These are phyloP conservation scores for Arthromyces matolae DNA, from an alignment of 768 basidiomycete genomes.

Conservation along the genomic window DNA sequence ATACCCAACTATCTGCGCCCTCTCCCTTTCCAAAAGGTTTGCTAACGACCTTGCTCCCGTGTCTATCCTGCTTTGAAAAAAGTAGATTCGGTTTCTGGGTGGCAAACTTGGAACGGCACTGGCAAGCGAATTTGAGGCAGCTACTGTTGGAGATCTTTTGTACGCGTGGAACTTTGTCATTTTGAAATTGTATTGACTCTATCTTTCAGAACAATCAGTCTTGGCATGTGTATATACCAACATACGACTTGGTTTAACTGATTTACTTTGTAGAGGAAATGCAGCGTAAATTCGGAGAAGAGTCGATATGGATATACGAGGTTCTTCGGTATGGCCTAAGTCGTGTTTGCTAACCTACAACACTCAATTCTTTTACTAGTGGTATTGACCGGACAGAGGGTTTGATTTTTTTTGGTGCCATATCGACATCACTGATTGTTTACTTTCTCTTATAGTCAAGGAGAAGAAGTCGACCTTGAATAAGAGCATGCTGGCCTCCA, in stretches of 20 bases:
- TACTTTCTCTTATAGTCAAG: conserved; percentile 55
- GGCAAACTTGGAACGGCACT: conserved; percentile 91
- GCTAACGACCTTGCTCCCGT: not conserved
- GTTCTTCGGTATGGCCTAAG: conserved; percentile 61
- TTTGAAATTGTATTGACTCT: not conserved
- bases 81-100: conserved; percentile 87
- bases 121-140: conserved; percentile 83
- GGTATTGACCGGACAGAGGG: conserved; percentile 91
- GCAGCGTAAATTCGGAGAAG: conserved; percentile 77
- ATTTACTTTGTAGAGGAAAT: conserved; percentile 57
- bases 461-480: conserved; percentile 76
- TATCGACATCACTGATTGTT: conserved; percentile 3
- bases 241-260: not conserved
- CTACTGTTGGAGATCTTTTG: conserved; percentile 89
- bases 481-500: conserved; percentile 96
- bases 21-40: conserved; percentile 83
- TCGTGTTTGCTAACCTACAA: not conserved
- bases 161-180: conserved; percentile 38
- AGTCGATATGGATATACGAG: conserved; percentile 90
- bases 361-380: conserved; percentile 31
- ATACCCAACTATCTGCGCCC: conserved; percentile 84
- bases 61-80: not conserved
- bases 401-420: conserved; percentile 24
- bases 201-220: conserved; percentile 42
- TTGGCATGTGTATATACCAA: conserved; percentile 39